Base-by-base conservation (phyloP, 176 grass and related monocot genomes). In the Miscanthus lutarioriparius region DNA sequence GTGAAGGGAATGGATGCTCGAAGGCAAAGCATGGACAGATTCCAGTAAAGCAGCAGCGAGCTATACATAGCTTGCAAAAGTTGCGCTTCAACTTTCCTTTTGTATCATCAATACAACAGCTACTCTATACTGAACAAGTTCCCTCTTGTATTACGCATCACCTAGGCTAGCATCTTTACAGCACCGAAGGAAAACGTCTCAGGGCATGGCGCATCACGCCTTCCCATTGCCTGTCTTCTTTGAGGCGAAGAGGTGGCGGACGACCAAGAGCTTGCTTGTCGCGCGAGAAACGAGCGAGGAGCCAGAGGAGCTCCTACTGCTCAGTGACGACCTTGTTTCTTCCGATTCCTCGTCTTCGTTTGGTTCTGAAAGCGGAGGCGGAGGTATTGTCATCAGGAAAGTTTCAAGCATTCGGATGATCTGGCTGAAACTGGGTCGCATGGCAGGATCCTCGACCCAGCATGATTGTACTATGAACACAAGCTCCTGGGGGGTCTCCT, bases 361-460 rank as follows among this genome's bases (percentile, higher is more conserved):
- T 78, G 44, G 26, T 74, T 90, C 89, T 48, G 70, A 75, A 75
- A 85, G 35, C n/a, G 80, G 80, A 0, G 80, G 87, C 2, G 85
- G 69, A 67, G 90, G 88, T 20, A 99, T 79, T 6, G 81, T 89
- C 72, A 79, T 78, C 45, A 92, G 91, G 92, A 99, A 99, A 15
- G 91, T 87, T 49, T 96, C 91, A 63, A 99, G 82, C 96, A 96
- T 96, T 53, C 93, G 74, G 49, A 99, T 99, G 83, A 99, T 99
- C 90, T 96, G 90, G 78, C 81, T 87, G 90, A 99, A 99, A 77
- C 93, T 89, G 27, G 96, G 96, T 3, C 96, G 91, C 77, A 90
- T 89, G 51, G 33, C 66, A 12, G 96, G 96, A n/a, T 99, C 96
- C 89, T 99, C 96, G 0, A 94, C 90, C 96, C 96, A 99, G 78